These are phyloP conservation scores for Sextonia rubra DNA, from an alignment of 164 flowering plant species.

Conservation along the genomic window DNA sequence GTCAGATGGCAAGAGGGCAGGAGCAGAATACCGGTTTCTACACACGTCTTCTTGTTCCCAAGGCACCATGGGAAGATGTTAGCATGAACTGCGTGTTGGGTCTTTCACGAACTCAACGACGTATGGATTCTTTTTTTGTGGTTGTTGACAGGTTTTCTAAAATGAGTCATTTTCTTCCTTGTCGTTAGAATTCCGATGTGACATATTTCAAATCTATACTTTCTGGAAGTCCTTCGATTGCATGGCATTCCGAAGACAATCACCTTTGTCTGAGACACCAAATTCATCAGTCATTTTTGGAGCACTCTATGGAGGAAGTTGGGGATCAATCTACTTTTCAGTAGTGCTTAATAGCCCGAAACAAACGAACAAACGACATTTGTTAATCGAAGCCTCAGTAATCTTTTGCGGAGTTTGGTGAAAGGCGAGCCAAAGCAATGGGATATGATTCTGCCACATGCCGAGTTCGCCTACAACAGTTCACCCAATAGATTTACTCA, in stretches of 20 bases:
- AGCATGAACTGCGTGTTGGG: too few relatives aligned
- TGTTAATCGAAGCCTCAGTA: neutral
- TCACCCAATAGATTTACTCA: neutral
- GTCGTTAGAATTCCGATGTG: neutral
- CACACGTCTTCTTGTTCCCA: neutral
- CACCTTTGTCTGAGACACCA: neutral
- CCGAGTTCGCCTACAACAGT: neutral
- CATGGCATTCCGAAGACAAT: neutral
- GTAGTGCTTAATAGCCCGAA: neutral
- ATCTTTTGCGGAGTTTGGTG: neutral
- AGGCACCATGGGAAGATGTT: conserved; percentile 1
- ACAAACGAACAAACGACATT: neutral
- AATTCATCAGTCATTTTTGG: neutral
- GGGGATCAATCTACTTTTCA: neutral
- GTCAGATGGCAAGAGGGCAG: neutral
- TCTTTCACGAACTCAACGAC: too few relatives aligned
- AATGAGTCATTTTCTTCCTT: neutral
- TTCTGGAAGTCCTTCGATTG: neutral
- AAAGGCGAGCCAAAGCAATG: neutral
- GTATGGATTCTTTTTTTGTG: neutral
- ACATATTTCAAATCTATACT: neutral
- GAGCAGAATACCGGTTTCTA: neutral
- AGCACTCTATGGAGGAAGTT: neutral
- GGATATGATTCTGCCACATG: neutral
- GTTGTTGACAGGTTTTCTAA: neutral